Base-by-base conservation (phyloP, 768 basidiomycete species). In the Cystobasidium ongulense region DNA sequence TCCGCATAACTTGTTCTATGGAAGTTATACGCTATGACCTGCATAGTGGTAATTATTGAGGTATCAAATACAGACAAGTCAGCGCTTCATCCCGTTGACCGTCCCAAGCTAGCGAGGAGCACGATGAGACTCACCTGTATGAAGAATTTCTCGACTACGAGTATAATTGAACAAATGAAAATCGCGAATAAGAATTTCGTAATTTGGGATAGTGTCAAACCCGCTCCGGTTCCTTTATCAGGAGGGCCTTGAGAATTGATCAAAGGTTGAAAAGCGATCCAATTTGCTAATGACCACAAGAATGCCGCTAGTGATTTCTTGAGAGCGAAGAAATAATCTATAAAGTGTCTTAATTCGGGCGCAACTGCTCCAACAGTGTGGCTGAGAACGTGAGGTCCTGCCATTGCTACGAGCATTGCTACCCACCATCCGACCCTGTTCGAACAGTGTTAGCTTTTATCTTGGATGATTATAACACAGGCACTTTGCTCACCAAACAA, bases 381-480 rank as follows among this genome's bases (percentile, higher is more conserved):
- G 29, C 65, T 65, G 1, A 77, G 43, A 11, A 79, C 35, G 5
- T 64, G 74, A n/a, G 83, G 84, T 23, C 81, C 75, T 35, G 83
- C 73, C 79, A 82, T 79, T 53, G 88, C 84, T 21, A 81, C 79
- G 11, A 89, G 90, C 35, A 89, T 84, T 1, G 87, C 82, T 38
- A 82, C 86, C 91, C 90, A 93, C 88, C 89, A 92, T 25, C 88
- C 87, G 86, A 75, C 43, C 65, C 57, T 59, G 27, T 11, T 27
- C 11, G 3, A 15, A 35, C 15, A n/a, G 52, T 43, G 33, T 36
- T 75, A 33, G 7, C 17, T 64, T 35, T 75, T 35, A 41, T 1
- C 88, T 83, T n/a, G 82, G 86, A 91, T 91, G 93, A 89, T 90
- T 93, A 21, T 89, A 88, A 75, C 86, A 41, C n/a, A n/a, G 7